Conservation (phyloP, 2,329 filamentous ascomycete genomes). For the Lecanicillium sp. region DNA sequence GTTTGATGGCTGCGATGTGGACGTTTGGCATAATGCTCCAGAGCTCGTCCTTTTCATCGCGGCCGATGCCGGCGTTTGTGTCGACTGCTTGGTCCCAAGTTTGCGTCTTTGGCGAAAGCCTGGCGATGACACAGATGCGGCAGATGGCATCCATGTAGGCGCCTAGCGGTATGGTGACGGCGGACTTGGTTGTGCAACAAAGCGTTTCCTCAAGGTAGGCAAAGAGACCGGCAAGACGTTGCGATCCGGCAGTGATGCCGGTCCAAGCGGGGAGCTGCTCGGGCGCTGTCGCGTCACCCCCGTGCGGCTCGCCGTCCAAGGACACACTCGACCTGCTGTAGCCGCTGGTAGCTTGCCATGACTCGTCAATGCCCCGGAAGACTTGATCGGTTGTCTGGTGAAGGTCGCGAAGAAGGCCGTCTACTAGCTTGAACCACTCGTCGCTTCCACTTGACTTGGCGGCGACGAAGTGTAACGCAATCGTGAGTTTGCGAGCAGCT, state of each 20-base stretch:
- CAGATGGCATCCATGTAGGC: conserved; percentile 59
- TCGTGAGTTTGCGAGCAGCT: conserved; percentile 55
- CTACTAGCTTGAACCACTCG: conserved; percentile 68
- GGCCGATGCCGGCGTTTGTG: conserved; percentile 62
- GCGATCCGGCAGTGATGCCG: conserved; percentile 64
- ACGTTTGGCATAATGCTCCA: conserved; percentile 66
- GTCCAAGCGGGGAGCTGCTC: conserved; percentile 60
- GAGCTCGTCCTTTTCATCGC: conserved; percentile 75
- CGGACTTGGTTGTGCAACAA: conserved; percentile 51
- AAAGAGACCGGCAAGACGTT: conserved; percentile 60
- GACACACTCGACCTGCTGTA: conserved; percentile 34
- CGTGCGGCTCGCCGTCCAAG: conserved; percentile 36
- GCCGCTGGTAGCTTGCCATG: conserved; percentile 63
- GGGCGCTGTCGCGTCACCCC: conserved; percentile 30
- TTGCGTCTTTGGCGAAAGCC: conserved; percentile 37
- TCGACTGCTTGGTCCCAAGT: conserved; percentile 44
- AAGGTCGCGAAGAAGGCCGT: conserved; percentile 50
- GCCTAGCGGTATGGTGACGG: conserved; percentile 60
- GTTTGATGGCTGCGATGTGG: conserved; percentile 59
- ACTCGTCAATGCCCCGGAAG: conserved; percentile 71
- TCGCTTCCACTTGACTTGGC: conserved; percentile 69
- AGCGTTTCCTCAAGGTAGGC: conserved; percentile 57
- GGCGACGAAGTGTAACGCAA: conserved; percentile 70
- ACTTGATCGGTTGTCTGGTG: conserved; percentile 69
- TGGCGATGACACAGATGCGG: conserved; percentile 60